Conservation (phyloP, 1,139 yeast species). For the Blastobotrys apis region DNA sequence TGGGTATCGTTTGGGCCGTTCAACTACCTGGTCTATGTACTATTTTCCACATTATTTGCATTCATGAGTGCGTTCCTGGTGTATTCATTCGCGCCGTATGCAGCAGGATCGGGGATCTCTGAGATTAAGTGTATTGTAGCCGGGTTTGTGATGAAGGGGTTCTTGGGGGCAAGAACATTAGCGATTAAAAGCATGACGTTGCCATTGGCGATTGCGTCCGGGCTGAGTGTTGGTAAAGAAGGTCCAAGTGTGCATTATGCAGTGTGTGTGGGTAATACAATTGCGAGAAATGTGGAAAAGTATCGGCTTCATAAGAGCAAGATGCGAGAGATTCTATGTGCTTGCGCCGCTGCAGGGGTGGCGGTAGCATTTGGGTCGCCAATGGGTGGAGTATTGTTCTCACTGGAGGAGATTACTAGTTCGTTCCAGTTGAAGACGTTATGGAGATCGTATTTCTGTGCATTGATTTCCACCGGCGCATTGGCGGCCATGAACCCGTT, state of each 20-base stretch:
- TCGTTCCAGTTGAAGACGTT: constrained; percentile 72
- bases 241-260: constrained; percentile 88
- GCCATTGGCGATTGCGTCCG: constrained; percentile 83
- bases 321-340: constrained; percentile 59
- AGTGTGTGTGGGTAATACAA: constrained; percentile 69
- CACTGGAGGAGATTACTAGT: constrained; percentile 72
- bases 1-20: constrained; percentile 37
- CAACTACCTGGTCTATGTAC: constrained; percentile 57
- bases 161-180: constrained; percentile 69
- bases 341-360: constrained; percentile 91
- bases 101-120: constrained; percentile 96
- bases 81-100: constrained; percentile 71
- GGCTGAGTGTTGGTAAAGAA: constrained; percentile 76
- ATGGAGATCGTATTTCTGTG: constrained; percentile 90
- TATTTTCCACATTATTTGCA: constrained; percentile 59
- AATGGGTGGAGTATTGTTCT: constrained; percentile 88
- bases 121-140: constrained; percentile 94
- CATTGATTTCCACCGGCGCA: constrained; percentile 80
- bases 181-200: constrained; percentile 72
- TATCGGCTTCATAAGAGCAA: constrained; percentile 39
- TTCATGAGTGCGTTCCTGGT: constrained; percentile 65
- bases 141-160: constrained; percentile 79
- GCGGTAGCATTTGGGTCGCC: constrained; percentile 95
- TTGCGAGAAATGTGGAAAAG: constrained; percentile 53
- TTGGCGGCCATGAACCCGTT: constrained; percentile 75